Conservation (phyloP, 345 rosid genomes). For the Rhizophora mangle region DNA sequence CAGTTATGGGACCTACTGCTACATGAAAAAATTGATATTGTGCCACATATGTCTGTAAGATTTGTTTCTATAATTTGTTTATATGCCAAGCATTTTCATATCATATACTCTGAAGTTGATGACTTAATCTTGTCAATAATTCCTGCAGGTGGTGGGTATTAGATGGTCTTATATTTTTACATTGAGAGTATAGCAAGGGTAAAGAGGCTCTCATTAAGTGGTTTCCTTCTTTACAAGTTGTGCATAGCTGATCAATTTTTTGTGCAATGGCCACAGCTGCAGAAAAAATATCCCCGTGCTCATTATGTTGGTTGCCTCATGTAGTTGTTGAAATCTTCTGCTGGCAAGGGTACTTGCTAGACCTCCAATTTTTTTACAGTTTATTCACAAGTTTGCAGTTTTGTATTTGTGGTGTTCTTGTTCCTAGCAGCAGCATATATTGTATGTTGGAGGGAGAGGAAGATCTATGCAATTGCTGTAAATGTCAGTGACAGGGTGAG, state of each 20-base stretch:
- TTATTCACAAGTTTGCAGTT: neutral
- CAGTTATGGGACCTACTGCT: too few species aligned
- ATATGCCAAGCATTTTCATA: too few species aligned
- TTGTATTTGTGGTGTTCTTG: neutral
- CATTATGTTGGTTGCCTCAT: constrained; percentile 81
- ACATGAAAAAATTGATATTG: too few species aligned
- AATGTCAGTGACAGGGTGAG: neutral
- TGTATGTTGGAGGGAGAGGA: neutral
- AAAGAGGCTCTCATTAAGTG: constrained; percentile 77
- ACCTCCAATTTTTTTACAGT: neutral
- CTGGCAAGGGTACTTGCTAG: neutral
- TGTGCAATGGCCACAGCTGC: constrained; percentile 90
- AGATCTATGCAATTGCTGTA: neutral
- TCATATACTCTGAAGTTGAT: neutral
- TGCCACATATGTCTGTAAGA: too few species aligned
- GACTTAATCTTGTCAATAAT: constrained; percentile 3
- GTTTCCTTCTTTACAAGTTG: constrained; percentile 71
- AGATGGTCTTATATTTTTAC: constrained; percentile 77
- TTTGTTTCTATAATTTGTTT: too few species aligned
- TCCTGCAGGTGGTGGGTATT: constrained; percentile 63
- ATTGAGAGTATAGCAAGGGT: constrained; percentile 96
- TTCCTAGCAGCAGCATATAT: neutral
- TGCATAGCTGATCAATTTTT: constrained; percentile 75
- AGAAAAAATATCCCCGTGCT: constrained; percentile 58
- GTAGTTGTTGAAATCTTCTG: constrained; percentile 23